Evolutionary conservation across 176 grass and related monocot genomes (phyloP), one percentile per base, ranked within the genome.

Genomic region (Olyra latifolia): DNA sequence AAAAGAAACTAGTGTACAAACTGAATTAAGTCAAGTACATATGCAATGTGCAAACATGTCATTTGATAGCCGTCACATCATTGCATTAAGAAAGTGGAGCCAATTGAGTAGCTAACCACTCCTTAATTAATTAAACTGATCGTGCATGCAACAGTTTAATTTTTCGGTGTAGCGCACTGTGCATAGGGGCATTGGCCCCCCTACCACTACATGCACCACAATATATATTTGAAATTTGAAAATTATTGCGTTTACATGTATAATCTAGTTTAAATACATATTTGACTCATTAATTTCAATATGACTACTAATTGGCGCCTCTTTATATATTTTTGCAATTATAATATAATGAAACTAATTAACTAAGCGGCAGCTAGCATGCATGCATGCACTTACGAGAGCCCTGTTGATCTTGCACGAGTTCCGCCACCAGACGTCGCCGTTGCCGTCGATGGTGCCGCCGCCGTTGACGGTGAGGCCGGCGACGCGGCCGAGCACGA

Each of bases 371-470:
- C 0, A n/a, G 19, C 32, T 35, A 35, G 32, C 5, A 35, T 35
- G 32, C 32, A 35, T 35, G 32, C 32, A 35, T 35, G 32, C 44
- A 73, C 77, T 71, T 87, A 97, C 93, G 1, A 85, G 77, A 14
- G 88, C 58, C 47, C 41, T 71, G 74, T 95, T 72, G 23, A 78
- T 78, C 62, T 95, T 98, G 95, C 95, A 98, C 3, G 92, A 95
- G 61, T 89, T 56, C 13, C 63, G 14, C 95, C 95, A 98, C 95
- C 92, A 98, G 0, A 10, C 60, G 2, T 93, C 84, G 30, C 95
- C 92, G 28, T 95, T 98, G 22, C 95, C 92, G 4, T 91, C 40
- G 55, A 98, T 38, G n/a, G 70, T 62, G 27, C 95, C 95, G n/a
- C 92, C 90, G 19, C 95, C 95, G 16, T 22, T 58, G 9, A 98